Evolutionary conservation across 495 filamentous ascomycete genomes (phyloP), one percentile per base, ranked within the genome.

Genomic region (Talaromyces ruber): DNA sequence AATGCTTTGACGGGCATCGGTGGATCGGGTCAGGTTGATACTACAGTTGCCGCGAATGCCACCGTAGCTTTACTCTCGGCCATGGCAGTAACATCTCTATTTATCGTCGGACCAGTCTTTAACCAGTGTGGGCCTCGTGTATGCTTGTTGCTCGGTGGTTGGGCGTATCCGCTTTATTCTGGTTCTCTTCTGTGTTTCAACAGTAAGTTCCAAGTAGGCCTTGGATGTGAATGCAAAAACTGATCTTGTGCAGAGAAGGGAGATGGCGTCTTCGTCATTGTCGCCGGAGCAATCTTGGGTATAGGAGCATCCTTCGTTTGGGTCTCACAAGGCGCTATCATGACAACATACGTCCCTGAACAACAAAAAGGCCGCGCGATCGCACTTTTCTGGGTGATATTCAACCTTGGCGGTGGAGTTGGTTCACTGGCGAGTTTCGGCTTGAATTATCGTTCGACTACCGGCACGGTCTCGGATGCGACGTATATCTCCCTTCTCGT

Each of bases 211-310:
- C 1, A 2, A 45, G 16, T n/a, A n/a, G n/a, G n/a, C n/a, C n/a
- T n/a, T n/a, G n/a, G n/a, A n/a, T n/a, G 39, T 21, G 5, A 3
- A 7, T 28, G 4, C 14, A 45, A 4, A 16, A 18, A 18, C 39
- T 45, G 39, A 45, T n/a, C n/a, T 18, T 1, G 11, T 3, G 87
- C 82, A 74, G 88, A 90, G 64, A 91, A 81, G 26, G 62, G 78
- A n/a, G 95, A 93, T 67, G 75, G 72, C 16, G 88, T 84, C 4
- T 92, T 93, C 67, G 88, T 89, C 63, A 84, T 91, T 60, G 90
- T 88, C 50, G 63, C 81, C 2, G 81, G 81, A 32, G 74, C 74
- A 21, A 70, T 82, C 21, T 74, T 84, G 16, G 81, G 81, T 62
- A 64, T 79, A 25, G 76, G 80, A 24, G 78, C 81, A 7, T 75